Conservation (phyloP, 495 filamentous ascomycete species). For the Penicillium samsonianum region DNA sequence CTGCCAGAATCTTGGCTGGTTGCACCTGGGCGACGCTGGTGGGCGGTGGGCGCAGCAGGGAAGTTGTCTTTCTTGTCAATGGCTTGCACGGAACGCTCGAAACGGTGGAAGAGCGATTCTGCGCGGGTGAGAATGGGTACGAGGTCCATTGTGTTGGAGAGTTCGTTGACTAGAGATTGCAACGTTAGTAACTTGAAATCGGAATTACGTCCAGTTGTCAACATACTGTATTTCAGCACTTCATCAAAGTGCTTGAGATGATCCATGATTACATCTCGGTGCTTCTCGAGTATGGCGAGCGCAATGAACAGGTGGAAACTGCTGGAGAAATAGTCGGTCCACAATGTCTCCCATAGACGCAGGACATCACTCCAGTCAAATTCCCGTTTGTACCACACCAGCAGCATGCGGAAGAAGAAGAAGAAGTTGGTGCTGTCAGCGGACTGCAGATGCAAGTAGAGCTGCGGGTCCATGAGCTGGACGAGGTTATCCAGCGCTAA, state of each 20-base stretch:
- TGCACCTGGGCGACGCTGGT: slow-evolving; percentile 48
- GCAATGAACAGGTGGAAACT: slow-evolving; percentile 95
- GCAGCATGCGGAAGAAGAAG: slow-evolving; percentile 98
- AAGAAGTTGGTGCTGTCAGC: slow-evolving; percentile 98
- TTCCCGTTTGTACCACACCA: slow-evolving; percentile 98
- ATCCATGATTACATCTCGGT: slow-evolving; percentile 89
- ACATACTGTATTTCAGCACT: slow-evolving; percentile 90
- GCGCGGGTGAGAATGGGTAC: slow-evolving; percentile 80
- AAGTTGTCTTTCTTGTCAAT: slow-evolving; percentile 85
- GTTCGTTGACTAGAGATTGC: slow-evolving; percentile 72
- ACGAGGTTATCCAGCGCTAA: slow-evolving; percentile 89
- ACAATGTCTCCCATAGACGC: slow-evolving; percentile 87
- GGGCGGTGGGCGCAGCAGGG: slow-evolving; percentile 61
- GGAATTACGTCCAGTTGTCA: background rate
- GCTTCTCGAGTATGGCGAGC: slow-evolving; percentile 92
- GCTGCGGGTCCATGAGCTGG: slow-evolving; percentile 91
- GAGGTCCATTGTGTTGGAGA: slow-evolving; percentile 90
- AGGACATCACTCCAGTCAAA: slow-evolving; percentile 87
- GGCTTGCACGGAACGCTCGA: slow-evolving; percentile 81
- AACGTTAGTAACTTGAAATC: slow-evolving; percentile 3
- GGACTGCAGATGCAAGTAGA: slow-evolving; percentile 84
- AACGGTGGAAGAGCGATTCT: slow-evolving; percentile 83
- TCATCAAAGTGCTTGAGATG: slow-evolving; percentile 96
- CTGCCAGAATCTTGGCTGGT: slow-evolving; percentile 18
- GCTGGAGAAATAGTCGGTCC: slow-evolving; percentile 88